Base-by-base conservation (phyloP, 2,329 filamentous ascomycete species). In the Ploettnerulaceae sp. region DNA sequence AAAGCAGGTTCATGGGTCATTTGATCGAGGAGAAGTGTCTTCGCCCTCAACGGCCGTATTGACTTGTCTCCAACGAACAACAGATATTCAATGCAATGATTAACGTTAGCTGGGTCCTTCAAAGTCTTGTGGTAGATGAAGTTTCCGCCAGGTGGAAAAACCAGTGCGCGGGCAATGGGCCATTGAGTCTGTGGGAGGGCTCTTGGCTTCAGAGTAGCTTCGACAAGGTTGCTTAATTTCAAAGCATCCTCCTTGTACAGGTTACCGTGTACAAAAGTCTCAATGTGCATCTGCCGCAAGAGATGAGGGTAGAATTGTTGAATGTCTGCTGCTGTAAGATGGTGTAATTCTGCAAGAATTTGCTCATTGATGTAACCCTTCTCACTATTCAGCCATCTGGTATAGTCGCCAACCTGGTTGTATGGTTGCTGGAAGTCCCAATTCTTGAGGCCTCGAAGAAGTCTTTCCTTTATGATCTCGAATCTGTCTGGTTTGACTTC, bases 1-100 rank as follows among this genome's bases (percentile, higher is more conserved):
- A 97, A 98, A 7, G 86, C 86, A 3, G 90, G 90, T 69, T 98
- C 93, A 47, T 95, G 86, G 0, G 89, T 82, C 69, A 98, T 86
- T 67, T 97, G 93, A 20, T 88, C 85, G 32, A 96, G 76, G 5
- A 98, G 74, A 32, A 94, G 73, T 0, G 87, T 76, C 66, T 86
- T 89, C 11, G 90, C 86, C 14, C 89, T 80, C 9, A 86, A 67
- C 5, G 67, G 63, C n/a, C 82, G 76, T 61, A 95, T 82, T 3
- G 79, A 75, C 54, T 81, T 79, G 53, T 79, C 76, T 15, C 86
- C 86, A 36, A 88, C 71, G 48, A 81, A 82, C 7, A 91, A 72
- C 60, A 83, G 82, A 51, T 88, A 89, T 61, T 91, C 86, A 42
- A 93, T 82, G 55, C 84, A 89, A 64, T 91, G 82, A 62, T 93